Evolutionary conservation across 1,139 yeast genomes (phyloP), one percentile per base, ranked within the genome.

Genomic region (Taphrina confusa): DNA sequence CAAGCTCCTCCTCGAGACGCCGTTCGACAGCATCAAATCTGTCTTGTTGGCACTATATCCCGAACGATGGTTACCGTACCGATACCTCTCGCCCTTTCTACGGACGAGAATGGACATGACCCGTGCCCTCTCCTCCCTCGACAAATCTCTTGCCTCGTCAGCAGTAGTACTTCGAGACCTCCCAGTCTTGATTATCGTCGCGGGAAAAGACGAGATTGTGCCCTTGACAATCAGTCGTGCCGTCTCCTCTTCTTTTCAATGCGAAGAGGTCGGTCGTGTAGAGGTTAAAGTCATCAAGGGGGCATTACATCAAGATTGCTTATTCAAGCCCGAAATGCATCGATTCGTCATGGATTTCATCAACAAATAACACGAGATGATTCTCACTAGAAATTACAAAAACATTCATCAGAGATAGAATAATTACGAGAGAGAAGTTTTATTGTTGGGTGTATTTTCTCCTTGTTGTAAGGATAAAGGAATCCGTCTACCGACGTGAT

Each of bases 1-100:
- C 20, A 31, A 36, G 20, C 20, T 56, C 14, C 27, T 56, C 16
- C 54, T 56, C 44, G 60, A 56, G 25, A 56, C 60, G 4, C 60
- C 60, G 9, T 56, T 56, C 25, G 25, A 14, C 39, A 22, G 30
- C 47, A 37, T 37, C 22, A n/a, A 12, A 16, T 11, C 18, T 20
- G 47, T 56, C 25, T 16, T 56, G 28, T 33, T 34, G 14, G 46
- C 44, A 18, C 46, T 56, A 18, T 56, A 56, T 25, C 60, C 60
- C 9, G 54, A 56, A 40, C 27, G 16, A 9, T 56, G 60, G 60
- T 44, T 56, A 12, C 60, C 60, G n/a, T 56, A 56, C 30, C 30
- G 54, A 18, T 47, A 56, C 40, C 60, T 56, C 27, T 37, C 46
- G 3, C 60, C 60, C 30, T 46, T 56, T 23, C 37, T 56, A 27